Evolutionary conservation across 192 early-diverging fungal genomes (phyloP).

Genomic region (Tieghemiomyces parasiticus): DNA sequence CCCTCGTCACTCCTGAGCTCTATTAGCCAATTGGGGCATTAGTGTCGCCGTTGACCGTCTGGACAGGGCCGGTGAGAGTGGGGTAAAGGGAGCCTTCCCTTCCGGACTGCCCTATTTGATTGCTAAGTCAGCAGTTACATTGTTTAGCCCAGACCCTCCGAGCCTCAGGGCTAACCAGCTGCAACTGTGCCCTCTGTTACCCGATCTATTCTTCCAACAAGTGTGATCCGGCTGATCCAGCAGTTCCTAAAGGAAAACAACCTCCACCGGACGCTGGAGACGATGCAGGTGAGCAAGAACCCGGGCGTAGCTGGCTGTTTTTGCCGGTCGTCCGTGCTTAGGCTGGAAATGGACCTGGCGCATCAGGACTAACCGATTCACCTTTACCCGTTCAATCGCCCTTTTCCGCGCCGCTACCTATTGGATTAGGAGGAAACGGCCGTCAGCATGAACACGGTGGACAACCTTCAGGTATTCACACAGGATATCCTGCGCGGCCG

Average conservation of each 20-base stretch:
- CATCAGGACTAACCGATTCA: neutral
- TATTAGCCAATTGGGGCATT: no score
- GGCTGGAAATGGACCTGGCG: neutral
- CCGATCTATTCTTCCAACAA: constrained; percentile 28
- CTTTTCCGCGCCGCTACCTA: constrained; percentile 3
- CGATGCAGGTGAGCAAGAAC: constrained; percentile 42
- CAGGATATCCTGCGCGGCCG: constrained; percentile 59
- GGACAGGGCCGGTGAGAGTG: no score
- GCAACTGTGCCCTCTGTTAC: no score
- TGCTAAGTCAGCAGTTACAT: constrained; percentile 2
- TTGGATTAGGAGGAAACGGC: constrained; percentile 65
- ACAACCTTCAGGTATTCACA: constrained; percentile 55
- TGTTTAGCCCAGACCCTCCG: neutral
- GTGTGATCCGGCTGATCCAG: constrained; percentile 76
- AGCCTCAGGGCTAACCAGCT: neutral
- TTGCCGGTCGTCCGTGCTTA: neutral
- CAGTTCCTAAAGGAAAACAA: constrained; percentile 92
- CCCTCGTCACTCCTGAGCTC: neutral
- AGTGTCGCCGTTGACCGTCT: no score
- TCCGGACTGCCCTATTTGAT: neutral
- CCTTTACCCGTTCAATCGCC: neutral
- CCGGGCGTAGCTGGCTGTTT: neutral
- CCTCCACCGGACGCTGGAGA: constrained; percentile 53
- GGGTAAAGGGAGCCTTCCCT: neutral
- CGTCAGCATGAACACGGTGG: constrained; percentile 72